Conservation (phyloP, 2,329 filamentous ascomycete species). For the Penicillium thymicola region DNA sequence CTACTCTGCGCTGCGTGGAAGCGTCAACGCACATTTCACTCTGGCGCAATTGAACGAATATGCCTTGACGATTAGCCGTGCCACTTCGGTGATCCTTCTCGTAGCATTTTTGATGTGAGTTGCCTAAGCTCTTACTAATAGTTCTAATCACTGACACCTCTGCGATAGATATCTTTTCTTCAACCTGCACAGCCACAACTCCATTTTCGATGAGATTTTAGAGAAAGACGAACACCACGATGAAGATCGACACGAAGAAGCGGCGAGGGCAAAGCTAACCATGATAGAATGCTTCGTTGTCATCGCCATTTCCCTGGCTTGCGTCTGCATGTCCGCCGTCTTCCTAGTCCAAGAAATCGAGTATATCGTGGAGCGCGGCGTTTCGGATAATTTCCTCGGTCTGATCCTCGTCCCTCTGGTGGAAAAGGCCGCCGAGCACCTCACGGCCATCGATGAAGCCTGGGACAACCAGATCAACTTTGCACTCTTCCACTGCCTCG, state of each 20-base stretch:
- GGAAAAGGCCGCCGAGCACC: constrained; percentile 81
- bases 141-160: constrained; percentile 5
- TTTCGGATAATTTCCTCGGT: constrained; percentile 61
- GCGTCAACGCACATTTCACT: constrained; percentile 36
- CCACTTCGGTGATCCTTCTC: constrained; percentile 67
- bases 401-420: constrained; percentile 76
- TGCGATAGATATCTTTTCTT: constrained; percentile 57
- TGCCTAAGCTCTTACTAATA: not conserved
- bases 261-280: constrained; percentile 65
- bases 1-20: constrained; percentile 44
- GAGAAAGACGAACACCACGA: constrained; percentile 67
- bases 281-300: constrained; percentile 69
- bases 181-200: constrained; percentile 73
- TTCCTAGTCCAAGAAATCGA: constrained; percentile 71
- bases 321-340: constrained; percentile 71
- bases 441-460: constrained; percentile 80
- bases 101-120: constrained; percentile 63
- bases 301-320: constrained; percentile 60
- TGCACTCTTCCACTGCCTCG: constrained; percentile 79
- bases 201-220: constrained; percentile 72
- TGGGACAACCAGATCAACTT: constrained; percentile 71
- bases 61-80: constrained; percentile 65
- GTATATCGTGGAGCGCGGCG: constrained; percentile 53
- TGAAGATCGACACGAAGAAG: constrained; percentile 60
- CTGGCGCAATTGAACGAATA: constrained; percentile 47